Percentiles rank a stretch among this genome's conserved stretches.
phyloP scores from a whole-genome alignment of 768 basidiomycete genomes.

The Lactarius trivialis region DNA sequence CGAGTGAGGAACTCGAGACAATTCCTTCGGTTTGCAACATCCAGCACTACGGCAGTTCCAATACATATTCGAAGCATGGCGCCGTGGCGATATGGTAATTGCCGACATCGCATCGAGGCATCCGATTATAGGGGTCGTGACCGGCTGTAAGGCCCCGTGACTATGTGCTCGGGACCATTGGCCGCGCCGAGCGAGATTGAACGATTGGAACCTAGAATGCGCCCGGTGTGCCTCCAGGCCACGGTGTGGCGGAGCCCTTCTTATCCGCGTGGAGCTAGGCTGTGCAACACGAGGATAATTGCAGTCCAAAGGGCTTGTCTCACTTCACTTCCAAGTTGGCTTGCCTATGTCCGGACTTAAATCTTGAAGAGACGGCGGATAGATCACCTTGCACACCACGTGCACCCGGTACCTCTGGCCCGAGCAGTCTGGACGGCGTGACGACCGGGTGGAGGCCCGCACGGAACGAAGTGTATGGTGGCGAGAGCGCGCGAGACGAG shows the following conservation, averaged over 20 bases:
- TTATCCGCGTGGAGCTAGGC: neutral
- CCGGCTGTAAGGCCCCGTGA: neutral
- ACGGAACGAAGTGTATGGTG: neutral
- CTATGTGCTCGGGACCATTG: neutral
- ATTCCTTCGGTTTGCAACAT: neutral
- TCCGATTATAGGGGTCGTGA: neutral
- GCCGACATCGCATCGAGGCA: constrained; percentile 1
- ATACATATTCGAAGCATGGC: neutral
- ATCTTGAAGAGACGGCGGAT: neutral
- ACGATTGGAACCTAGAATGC: neutral
- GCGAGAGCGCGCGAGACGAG: neutral
- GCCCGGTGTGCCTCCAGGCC: neutral
- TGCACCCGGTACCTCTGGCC: neutral
- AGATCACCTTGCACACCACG: neutral
- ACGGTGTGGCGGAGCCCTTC: neutral
- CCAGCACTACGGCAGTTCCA: neutral
- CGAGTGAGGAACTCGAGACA: neutral
- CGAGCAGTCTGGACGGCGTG: neutral
- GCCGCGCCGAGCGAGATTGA: neutral
- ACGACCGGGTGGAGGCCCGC: neutral
- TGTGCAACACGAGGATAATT: neutral
- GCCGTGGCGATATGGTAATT: constrained; percentile 1
- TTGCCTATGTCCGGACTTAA: neutral
- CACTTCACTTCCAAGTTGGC: constrained; percentile 2
- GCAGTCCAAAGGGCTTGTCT: neutral